Base-by-base conservation (phyloP, 306 rosid genomes). In the Nissolia schottii region DNA sequence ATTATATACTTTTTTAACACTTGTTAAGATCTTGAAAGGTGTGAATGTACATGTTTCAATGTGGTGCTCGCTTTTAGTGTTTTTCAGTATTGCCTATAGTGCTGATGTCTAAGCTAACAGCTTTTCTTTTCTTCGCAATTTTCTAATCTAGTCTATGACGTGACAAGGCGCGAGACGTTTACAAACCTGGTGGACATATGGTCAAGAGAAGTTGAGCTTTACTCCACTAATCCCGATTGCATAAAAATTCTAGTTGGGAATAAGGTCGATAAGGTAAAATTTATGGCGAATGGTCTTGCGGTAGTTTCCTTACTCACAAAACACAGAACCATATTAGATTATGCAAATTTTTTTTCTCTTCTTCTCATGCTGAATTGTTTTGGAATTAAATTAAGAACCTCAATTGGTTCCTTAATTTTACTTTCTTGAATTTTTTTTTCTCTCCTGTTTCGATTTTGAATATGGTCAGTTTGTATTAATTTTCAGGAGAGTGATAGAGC, bases 231-330 rank as follows among this genome's bases (percentile, higher is more conserved):
- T 71, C 82, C 16, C 0, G 95, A 91, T 28, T 89, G 97, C 75
- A 70, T 94, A 79, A 91, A 86, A 76, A 81, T 94, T 80, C 79
- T 94, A 60, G 89, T 94, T 2, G 99, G 99, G 61, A 94, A 94
- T 78, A 94, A 94, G 76, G 95, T 89, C 55, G 99, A 94, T 76
- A 87, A 82, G 88, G 99, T 94, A 82, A 67, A 70, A 28, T 78
- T 41, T 70, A 1, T 2, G 11, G 32, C 32, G 16, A 71, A 66
- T 41, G 45, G 11, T 74, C 41, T 46, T 38, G 53, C 31, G 62
- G 14, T 61, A 23, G 59, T 50, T 67, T 32, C 73, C 27, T 45
- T 57, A 14, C 27, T 24, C 49, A 13, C 43, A 80, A 49, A 31
- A 48, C 61, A 62, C 15, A 62, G 25, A 68, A 74, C 57, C 9